Conservation (phyloP, 2,329 filamentous ascomycete species). For the Tolypocladium pustulatum region DNA sequence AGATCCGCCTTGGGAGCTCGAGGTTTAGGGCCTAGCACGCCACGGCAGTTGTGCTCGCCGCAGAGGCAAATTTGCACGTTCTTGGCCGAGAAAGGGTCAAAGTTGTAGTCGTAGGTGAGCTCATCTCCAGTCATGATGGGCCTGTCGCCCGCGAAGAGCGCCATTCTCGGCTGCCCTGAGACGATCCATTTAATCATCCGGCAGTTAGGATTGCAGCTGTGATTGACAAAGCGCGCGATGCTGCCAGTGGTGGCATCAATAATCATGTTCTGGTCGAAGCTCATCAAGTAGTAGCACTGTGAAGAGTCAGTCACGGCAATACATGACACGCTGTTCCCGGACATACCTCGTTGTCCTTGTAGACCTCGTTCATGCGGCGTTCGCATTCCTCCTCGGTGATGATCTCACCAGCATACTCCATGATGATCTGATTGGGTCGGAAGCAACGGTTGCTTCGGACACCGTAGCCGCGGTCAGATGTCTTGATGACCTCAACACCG, state of each 20-base stretch:
- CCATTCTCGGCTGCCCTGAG: conserved; percentile 87
- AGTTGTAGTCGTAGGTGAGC: conserved; percentile 85
- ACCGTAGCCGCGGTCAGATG: conserved; percentile 76
- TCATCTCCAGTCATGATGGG: conserved; percentile 94
- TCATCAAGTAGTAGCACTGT: conserved; percentile 97
- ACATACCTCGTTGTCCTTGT: conserved; percentile 84
- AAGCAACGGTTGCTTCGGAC: conserved; percentile 87
- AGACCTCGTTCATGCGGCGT: conserved; percentile 81
- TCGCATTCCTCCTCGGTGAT: conserved; percentile 93
- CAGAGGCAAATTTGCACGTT: conserved; percentile 59
- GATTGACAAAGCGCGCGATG: conserved; percentile 95
- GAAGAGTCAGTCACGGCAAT: neutral
- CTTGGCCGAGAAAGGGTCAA: conserved; percentile 58
- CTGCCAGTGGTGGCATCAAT: conserved; percentile 94
- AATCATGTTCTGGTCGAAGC: conserved; percentile 96
- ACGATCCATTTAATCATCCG: conserved; percentile 98
- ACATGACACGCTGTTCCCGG: neutral
- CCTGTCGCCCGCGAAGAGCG: conserved; percentile 80
- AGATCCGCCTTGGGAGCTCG: conserved; percentile 37
- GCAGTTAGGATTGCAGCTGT: conserved; percentile 93
- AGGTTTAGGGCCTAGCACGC: conserved; percentile 51
- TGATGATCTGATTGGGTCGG: conserved; percentile 84
- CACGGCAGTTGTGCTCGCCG: conserved; percentile 52
- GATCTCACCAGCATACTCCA: conserved; percentile 96
- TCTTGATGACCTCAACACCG: conserved; percentile 92